phyloP scores from a whole-genome alignment of 1,284 basidiomycete genomes.

The Paramarasmius palmivorus region DNA sequence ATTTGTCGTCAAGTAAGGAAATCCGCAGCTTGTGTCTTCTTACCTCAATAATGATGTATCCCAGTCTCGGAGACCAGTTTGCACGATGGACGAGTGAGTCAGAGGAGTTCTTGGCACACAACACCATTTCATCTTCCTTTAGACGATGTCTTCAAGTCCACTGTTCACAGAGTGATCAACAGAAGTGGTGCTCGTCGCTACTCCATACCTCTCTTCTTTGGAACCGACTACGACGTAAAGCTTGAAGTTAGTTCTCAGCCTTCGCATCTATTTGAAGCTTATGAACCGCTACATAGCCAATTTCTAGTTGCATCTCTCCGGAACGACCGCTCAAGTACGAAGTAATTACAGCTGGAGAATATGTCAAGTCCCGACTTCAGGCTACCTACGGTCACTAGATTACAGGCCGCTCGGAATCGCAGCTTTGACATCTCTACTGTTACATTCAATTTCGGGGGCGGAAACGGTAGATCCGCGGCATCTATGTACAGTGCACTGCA shows the following conservation, averaged over 20 bases:
- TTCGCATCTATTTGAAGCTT: too few relatives aligned
- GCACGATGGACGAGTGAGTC: slow-evolving; percentile 75
- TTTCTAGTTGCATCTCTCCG: too few relatives aligned
- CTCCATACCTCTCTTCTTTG: slow-evolving; percentile 72
- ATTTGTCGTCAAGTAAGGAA: slow-evolving; percentile 67
- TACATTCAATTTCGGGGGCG: too few relatives aligned
- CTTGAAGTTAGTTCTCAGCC: slow-evolving; percentile 51
- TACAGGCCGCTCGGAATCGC: too few relatives aligned
- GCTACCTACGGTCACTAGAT: too few relatives aligned
- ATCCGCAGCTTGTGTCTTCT: background rate
- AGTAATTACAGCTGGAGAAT: too few relatives aligned
- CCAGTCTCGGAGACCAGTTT: slow-evolving; percentile 74
- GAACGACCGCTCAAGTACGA: too few relatives aligned
- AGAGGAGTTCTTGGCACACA: background rate
- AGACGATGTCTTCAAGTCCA: slow-evolving; percentile 82
- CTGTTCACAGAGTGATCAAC: slow-evolving; percentile 75
- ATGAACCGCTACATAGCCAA: too few relatives aligned
- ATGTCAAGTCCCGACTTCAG: too few relatives aligned
- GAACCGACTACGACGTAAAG: slow-evolving; percentile 62
- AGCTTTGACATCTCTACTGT: too few relatives aligned
- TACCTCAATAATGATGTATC: slow-evolving; percentile 4
- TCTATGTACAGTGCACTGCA: too few relatives aligned
- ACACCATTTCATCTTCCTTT: slow-evolving; percentile 2
- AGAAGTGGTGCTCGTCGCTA: slow-evolving; percentile 58
- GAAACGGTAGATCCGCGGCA: too few relatives aligned